phyloP scores from a whole-genome alignment of 78 protist species.

The Bigelowiella natans region DNA sequence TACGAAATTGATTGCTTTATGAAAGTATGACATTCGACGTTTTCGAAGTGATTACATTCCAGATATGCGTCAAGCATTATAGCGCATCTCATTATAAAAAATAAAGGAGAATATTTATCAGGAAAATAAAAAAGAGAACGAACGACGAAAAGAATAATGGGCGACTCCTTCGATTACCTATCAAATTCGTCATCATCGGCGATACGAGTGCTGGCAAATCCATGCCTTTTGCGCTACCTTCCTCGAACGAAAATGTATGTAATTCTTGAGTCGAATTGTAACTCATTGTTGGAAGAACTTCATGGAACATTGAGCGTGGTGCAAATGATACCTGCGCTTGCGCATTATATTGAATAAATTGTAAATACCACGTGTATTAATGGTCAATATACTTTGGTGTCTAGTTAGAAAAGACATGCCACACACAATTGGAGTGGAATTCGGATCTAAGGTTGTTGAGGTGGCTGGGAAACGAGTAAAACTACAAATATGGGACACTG shows the following conservation, averaged over 20 bases:
- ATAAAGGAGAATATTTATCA: too few relatives aligned
- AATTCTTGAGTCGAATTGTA: too few relatives aligned
- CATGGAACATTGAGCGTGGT: too few relatives aligned
- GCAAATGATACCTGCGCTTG: too few relatives aligned
- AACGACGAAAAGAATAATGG: too few relatives aligned
- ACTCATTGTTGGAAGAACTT: too few relatives aligned
- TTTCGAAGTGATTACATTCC: too few relatives aligned
- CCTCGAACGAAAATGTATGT: not conserved
- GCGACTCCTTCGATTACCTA: not conserved
- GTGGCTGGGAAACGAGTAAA: not conserved
- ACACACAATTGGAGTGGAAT: conserved; percentile 17
- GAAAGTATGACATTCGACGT: too few relatives aligned
- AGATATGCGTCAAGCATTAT: too few relatives aligned
- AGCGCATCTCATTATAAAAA: too few relatives aligned
- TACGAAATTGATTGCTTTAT: too few relatives aligned
- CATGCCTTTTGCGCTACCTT: not conserved
- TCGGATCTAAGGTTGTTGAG: not conserved
- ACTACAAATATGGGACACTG: conserved; percentile 26
- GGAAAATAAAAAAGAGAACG: too few relatives aligned
- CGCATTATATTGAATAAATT: not conserved
- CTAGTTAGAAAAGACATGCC: not conserved
- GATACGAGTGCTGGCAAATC: not conserved
- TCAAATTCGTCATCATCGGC: conserved; percentile 6
- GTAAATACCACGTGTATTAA: not conserved
- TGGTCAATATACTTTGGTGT: not conserved